Evolutionary conservation across 2,329 filamentous ascomycete species (phyloP).

Genomic region (Botrytis porri): DNA sequence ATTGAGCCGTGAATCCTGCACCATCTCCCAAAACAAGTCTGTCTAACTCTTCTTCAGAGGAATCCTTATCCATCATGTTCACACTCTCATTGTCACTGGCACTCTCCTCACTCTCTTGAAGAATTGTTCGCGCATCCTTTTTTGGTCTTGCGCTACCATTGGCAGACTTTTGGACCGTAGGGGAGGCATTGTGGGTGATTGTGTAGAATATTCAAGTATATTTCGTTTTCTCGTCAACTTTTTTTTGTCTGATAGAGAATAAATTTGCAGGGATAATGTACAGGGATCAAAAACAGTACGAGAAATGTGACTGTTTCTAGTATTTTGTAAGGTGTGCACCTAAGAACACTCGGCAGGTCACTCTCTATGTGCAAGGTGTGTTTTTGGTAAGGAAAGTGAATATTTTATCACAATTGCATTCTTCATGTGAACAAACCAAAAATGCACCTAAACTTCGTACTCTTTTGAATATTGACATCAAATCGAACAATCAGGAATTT

Average conservation of each 20-base stretch:
- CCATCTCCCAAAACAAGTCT: constrained; percentile 84
- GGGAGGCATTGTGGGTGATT: constrained; percentile 32
- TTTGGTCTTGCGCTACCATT: constrained; percentile 22
- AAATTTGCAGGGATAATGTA: not conserved
- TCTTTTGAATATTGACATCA: not conserved
- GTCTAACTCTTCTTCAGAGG: constrained; percentile 81
- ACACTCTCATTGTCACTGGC: constrained; percentile 35
- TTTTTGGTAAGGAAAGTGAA: not conserved
- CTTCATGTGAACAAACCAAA: not conserved
- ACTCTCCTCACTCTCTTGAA: constrained; percentile 21
- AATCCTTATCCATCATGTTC: constrained; percentile 64
- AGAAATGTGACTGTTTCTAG: not conserved
- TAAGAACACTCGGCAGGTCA: rapidly evolving
- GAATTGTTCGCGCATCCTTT: constrained; percentile 20
- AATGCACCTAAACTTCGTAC: not conserved
- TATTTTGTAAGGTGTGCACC: not conserved
- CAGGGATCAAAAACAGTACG: not conserved
- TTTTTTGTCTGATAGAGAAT: constrained; percentile 10
- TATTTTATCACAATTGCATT: not conserved
- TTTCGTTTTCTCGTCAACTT: constrained; percentile 12
- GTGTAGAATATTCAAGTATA: not conserved
- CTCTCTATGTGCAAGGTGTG: not conserved
- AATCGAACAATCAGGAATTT: not conserved
- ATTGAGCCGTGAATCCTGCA: constrained; percentile 71
- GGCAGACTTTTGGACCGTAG: constrained; percentile 33